Percentiles rank a stretch among this genome's conserved stretches.
phyloP scores from a whole-genome alignment of 1,284 basidiomycete species.

The Fomitopsis schrenkii region DNA sequence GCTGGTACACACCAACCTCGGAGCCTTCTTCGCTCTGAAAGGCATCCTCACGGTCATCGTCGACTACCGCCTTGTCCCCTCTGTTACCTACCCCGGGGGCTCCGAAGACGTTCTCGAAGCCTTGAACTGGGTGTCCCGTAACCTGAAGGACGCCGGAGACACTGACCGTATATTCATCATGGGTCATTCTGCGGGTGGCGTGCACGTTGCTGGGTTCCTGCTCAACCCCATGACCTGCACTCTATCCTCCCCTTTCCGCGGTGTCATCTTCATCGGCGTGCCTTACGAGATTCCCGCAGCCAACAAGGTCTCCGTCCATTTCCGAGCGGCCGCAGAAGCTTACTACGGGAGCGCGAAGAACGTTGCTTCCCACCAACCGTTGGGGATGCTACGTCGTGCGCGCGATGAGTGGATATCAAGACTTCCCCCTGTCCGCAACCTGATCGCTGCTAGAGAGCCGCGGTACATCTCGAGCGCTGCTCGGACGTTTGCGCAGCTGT shows the following conservation, averaged over 20 bases:
- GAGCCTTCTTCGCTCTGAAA: conserved; percentile 3
- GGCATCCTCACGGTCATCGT: conserved; percentile 2
- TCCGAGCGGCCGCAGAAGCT: background rate
- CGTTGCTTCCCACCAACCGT: background rate
- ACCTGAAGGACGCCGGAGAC: background rate
- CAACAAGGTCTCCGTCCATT: background rate
- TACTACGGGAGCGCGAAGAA: conserved; percentile 2
- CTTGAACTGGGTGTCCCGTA: background rate
- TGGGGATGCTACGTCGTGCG: background rate
- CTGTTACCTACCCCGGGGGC: background rate
- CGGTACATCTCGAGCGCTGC: background rate
- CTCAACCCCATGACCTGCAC: background rate
- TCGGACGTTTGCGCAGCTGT: background rate
- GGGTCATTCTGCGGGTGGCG: conserved; percentile 2
- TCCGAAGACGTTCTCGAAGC: conserved; percentile 3
- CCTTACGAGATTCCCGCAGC: background rate
- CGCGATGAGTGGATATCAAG: background rate
- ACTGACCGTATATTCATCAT: background rate
- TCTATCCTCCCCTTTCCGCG: background rate
- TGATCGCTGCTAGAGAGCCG: background rate
- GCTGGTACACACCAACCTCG: conserved; percentile 1
- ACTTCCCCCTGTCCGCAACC: background rate
- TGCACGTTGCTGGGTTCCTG: background rate
- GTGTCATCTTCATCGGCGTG: background rate
- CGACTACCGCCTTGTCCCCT: conserved; percentile 1